These are phyloP conservation scores for Crithidia sp. DNA, from an alignment of 208 protist species.

Conservation along the genomic window DNA sequence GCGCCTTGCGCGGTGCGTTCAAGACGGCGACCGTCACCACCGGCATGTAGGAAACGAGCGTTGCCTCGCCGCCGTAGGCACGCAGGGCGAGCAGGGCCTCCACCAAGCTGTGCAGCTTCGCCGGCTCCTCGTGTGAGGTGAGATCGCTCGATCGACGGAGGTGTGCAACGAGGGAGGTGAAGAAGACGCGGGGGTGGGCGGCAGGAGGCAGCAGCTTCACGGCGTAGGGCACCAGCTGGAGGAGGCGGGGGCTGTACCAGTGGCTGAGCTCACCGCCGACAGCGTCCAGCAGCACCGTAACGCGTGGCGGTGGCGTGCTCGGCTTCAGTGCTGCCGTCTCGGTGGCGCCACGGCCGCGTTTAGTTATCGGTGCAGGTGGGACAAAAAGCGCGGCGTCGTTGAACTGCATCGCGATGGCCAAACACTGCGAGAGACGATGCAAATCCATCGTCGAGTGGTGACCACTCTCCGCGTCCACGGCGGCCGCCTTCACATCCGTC, in stretches of 20 bases:
- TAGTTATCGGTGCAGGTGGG: neutral
- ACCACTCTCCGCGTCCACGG: neutral
- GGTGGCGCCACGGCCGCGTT: no score
- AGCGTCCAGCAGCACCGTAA: slow-evolving; percentile 18
- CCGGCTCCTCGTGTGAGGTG: slow-evolving; percentile 44
- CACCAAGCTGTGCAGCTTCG: slow-evolving; percentile 43
- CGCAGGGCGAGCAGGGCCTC: slow-evolving; percentile 61
- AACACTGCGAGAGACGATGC: slow-evolving; percentile 28
- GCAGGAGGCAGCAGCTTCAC: slow-evolving; percentile 47
- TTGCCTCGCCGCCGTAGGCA: slow-evolving; percentile 54
- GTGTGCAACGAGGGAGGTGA: slow-evolving; percentile 46
- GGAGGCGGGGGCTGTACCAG: slow-evolving; percentile 42
- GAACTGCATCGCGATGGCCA: slow-evolving; percentile 20
- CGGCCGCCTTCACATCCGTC: neutral
- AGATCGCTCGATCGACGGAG: slow-evolving; percentile 58
- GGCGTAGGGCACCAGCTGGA: slow-evolving; percentile 38
- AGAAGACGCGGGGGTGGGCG: slow-evolving; percentile 46
- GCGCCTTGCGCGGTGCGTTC: slow-evolving; percentile 54
- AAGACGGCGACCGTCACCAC: slow-evolving; percentile 60
- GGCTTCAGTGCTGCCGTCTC: no score
- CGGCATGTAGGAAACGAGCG: slow-evolving; percentile 72
- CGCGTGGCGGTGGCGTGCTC: neutral
- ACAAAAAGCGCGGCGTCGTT: slow-evolving; percentile 28
- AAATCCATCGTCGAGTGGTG: slow-evolving; percentile 13
- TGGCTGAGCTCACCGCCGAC: slow-evolving; percentile 26